Evolutionary conservation across 305 asterid species (phyloP), one percentile per base, ranked within the genome.

Genomic region (Rubia peregrina): DNA sequence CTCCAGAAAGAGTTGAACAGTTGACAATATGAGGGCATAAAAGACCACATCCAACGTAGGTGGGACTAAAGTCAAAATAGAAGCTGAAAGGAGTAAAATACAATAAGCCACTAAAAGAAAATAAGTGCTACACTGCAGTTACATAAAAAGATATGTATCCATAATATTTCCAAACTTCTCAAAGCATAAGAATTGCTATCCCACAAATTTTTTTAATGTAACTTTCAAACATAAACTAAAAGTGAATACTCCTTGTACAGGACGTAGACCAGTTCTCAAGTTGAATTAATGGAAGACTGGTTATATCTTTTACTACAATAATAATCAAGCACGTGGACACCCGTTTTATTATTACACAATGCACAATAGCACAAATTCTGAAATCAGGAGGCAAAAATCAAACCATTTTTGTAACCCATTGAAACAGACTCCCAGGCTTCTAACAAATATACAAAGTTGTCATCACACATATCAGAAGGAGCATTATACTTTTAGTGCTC

Each of bases 11-110:
- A 77, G 89, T 92, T 0, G 97, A 93, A 69, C 96, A 88, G 79
- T 93, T 93, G 82, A 91, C 97, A 75, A 93, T 80, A 78, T 93
- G 98, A 73, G 98, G 96, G 81, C 98, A 91, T 79, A 91, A 91
- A 73, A 93, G 88, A 64, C 97, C 98, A 82, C 96, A 91, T 53
- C 98, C 98, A 79, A 93, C 84, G 79, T 90, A 93, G 49, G 97
- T 93, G 53, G 95, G 94, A 79, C 97, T 89, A 68, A 93, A 93
- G 84, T 93, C 98, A 80, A 93, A 93, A 80, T 89, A 93, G 84
- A 93, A 93, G 84, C 96, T 93, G 64, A 76, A 57, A 69, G 76
- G 71, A 74, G 66, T 71, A 74, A 76, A 76, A 80, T 55, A 63
- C 70, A 68, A 72, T 0, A 63, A 33, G 69, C 53, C 72, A 70